phyloP scores from a whole-genome alignment of 176 grass and related monocot genomes.

The Musa acuminata region DNA sequence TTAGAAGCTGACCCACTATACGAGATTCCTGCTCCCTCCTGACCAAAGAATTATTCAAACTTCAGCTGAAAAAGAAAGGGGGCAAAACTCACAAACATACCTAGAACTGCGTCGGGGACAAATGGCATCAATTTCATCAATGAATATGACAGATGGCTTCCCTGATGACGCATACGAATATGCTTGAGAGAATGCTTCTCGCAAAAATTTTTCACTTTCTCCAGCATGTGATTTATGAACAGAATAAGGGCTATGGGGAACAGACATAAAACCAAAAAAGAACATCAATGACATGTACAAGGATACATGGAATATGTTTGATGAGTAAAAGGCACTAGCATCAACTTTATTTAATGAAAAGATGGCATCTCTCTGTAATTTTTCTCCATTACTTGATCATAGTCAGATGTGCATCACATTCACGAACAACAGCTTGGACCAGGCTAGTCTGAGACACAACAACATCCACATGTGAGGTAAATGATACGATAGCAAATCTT shows the following conservation, averaged over 20 bases:
- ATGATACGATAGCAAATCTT: neutral
- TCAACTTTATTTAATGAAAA: no score
- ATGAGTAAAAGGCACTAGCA: neutral
- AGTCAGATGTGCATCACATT: conserved; percentile 63
- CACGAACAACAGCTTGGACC: conserved; percentile 62
- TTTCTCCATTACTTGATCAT: conserved; percentile 44
- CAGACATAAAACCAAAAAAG: conserved; percentile 1
- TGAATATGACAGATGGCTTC: conserved; percentile 75
- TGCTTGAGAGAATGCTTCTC: conserved; percentile 69
- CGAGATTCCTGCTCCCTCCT: conserved; percentile 72
- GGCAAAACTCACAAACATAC: conserved; percentile 16
- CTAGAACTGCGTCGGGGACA: conserved; percentile 55
- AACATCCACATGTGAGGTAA: neutral
- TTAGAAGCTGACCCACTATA: conserved; percentile 81
- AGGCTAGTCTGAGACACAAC: conserved; percentile 60
- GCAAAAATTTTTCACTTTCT: conserved; percentile 70
- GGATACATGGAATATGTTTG: neutral
- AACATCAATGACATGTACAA: neutral
- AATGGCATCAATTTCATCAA: conserved; percentile 87
- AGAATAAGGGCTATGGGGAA: conserved; percentile 41
- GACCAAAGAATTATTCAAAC: conserved; percentile 1
- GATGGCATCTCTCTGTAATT: neutral
- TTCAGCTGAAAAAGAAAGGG: neutral
- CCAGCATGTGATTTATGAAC: conserved; percentile 76
- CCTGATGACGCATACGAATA: conserved; percentile 49